Conservation (phyloP, 2,329 filamentous ascomycete species). For the Colletotrichum paranaense region DNA sequence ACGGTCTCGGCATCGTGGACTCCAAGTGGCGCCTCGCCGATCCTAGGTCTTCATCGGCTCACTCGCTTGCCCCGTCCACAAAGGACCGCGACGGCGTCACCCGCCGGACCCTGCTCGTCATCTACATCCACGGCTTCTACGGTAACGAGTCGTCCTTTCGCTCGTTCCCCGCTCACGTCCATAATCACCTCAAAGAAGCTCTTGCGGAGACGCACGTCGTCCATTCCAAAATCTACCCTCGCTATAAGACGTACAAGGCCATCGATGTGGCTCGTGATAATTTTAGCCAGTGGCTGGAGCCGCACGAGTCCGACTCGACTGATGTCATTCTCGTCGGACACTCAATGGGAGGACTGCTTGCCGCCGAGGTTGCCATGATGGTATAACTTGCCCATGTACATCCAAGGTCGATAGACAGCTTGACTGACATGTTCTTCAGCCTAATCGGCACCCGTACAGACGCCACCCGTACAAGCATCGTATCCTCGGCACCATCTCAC, state of each 20-base stretch:
- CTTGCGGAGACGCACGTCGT: constrained; percentile 81
- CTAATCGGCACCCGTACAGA: constrained; percentile 46
- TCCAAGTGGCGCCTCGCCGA: constrained; percentile 46
- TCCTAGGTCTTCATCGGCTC: constrained; percentile 59
- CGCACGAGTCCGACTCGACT: constrained; percentile 78
- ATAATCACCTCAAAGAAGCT: constrained; percentile 75
- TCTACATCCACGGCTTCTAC: constrained; percentile 93
- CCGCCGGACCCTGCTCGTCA: constrained; percentile 73
- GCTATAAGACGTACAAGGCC: constrained; percentile 80
- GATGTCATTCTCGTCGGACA: constrained; percentile 89
- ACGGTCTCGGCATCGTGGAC: constrained; percentile 7
- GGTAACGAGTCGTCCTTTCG: constrained; percentile 89
- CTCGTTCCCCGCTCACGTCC: constrained; percentile 88
- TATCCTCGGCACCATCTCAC: constrained; percentile 82
- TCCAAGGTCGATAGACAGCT: neutral
- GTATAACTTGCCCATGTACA: constrained; percentile 44
- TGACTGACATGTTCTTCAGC: constrained; percentile 40
- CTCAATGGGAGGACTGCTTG: constrained; percentile 88
- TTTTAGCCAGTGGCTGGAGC: constrained; percentile 84
- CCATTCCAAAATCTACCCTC: constrained; percentile 87
- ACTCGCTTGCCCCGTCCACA: constrained; percentile 47
- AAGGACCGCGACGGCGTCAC: constrained; percentile 37
- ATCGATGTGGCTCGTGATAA: constrained; percentile 82
- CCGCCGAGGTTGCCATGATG: constrained; percentile 81
- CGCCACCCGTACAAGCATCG: constrained; percentile 72